Conservation (phyloP, 2,329 filamentous ascomycete species). For the Pseudocercospora pini-densiflorae region DNA sequence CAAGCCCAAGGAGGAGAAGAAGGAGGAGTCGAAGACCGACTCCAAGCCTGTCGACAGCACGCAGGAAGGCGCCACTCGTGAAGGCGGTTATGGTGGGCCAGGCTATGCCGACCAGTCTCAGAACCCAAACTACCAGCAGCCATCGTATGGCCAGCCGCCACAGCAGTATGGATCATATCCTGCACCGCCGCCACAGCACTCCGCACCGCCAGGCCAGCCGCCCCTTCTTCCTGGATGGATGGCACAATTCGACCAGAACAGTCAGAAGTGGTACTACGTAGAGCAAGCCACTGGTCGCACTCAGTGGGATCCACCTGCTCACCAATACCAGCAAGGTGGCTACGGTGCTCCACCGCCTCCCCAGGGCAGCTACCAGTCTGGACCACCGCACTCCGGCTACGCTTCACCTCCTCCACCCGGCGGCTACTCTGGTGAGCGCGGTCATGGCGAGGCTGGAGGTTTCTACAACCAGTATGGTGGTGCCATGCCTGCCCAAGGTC, state of each 20-base stretch:
- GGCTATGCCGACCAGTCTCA: conserved; percentile 21
- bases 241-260: conserved; percentile 65
- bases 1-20: conserved; percentile 41
- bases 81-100: conserved; percentile 10
- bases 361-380: conserved; percentile 11
- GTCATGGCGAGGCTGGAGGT: conserved; percentile 21
- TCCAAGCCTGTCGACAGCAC: conserved; percentile 15
- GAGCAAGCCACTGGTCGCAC: conserved; percentile 64
- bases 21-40: conserved; percentile 28
- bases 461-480: conserved; percentile 28
- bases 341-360: conserved; percentile 35
- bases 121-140: conserved; percentile 20
- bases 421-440: conserved; percentile 18
- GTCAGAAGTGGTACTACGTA: conserved; percentile 68
- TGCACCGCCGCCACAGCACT: conserved; percentile 21
- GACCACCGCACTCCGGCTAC: conserved; percentile 3
- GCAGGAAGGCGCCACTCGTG: conserved; percentile 19
- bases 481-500: conserved; percentile 25
- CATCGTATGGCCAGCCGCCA: conserved; percentile 34
- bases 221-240: conserved; percentile 65
- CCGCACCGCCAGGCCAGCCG: conserved; percentile 41
- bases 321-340: conserved; percentile 29
- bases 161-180: conserved; percentile 35
- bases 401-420: conserved; percentile 7
- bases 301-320: conserved; percentile 65